Conservation (phyloP, 1,284 basidiomycete genomes). For the Exobasidium rhododendri region DNA sequence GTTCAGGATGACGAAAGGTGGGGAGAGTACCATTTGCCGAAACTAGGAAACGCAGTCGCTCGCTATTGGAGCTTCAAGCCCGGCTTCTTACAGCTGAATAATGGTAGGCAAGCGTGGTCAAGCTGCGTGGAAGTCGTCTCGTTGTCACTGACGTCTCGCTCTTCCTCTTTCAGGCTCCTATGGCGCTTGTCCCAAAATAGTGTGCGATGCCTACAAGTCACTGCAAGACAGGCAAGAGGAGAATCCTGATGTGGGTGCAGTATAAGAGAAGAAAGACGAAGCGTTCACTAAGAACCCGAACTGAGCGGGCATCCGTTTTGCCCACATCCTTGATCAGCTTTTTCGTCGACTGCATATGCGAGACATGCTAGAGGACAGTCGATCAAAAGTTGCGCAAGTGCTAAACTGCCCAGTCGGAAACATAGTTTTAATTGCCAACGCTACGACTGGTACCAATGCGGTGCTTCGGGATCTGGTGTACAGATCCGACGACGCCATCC, state of each 20-base stretch:
- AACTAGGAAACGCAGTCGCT: slow-evolving; percentile 8
- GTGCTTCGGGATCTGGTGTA: slow-evolving; percentile 43
- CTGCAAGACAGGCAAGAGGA: slow-evolving; percentile 12
- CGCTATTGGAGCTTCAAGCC: neutral
- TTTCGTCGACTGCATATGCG: neutral
- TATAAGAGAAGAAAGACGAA: neutral
- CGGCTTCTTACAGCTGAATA: slow-evolving; percentile 10
- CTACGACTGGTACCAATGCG: slow-evolving; percentile 50
- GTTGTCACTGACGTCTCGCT: neutral
- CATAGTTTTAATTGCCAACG: slow-evolving; percentile 50
- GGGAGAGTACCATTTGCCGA: slow-evolving; percentile 3
- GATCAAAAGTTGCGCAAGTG: slow-evolving; percentile 6
- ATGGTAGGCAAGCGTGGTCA: slow-evolving; percentile 12
- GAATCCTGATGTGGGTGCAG: slow-evolving; percentile 13
- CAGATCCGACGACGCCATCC: slow-evolving; percentile 44
- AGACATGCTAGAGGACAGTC: neutral
- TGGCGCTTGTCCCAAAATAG: slow-evolving; percentile 16
- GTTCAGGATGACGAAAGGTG: neutral
- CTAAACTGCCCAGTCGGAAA: slow-evolving; percentile 9
- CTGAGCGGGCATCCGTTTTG: too few relatives aligned
- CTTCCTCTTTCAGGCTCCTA: slow-evolving; percentile 10
- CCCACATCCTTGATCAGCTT: too few relatives aligned
- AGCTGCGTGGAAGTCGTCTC: too few relatives aligned
- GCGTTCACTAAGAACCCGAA: neutral
- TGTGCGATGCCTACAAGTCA: slow-evolving; percentile 8